Conservation (phyloP, 495 filamentous ascomycete species). For the Podospora sp. region DNA sequence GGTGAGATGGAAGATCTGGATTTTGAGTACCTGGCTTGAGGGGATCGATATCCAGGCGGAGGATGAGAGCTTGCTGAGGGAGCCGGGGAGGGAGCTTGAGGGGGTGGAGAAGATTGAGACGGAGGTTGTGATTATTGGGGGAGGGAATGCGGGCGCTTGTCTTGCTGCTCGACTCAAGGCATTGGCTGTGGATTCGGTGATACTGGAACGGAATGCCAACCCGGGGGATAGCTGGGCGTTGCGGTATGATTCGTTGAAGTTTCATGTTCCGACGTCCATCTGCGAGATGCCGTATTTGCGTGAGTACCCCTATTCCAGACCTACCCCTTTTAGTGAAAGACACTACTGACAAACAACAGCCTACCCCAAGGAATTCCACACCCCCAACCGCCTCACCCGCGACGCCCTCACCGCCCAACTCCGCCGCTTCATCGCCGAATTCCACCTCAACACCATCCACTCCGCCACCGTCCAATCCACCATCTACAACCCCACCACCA, state of each 20-base stretch:
- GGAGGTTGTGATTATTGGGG: conserved; percentile 42
- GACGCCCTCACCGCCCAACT: conserved; percentile 36
- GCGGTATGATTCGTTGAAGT: conserved; percentile 38
- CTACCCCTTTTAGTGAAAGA: too few relatives aligned
- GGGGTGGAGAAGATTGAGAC: conserved; percentile 29
- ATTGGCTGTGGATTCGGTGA: conserved; percentile 37
- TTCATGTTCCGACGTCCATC: conserved; percentile 36
- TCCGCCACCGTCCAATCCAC: conserved; percentile 34
- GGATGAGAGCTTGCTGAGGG: conserved; percentile 30
- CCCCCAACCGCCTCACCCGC: conserved; percentile 24
- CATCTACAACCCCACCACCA: conserved; percentile 22
- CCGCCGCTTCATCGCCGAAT: conserved; percentile 25
- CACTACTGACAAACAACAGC: conserved; percentile 16
- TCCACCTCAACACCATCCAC: conserved; percentile 36
- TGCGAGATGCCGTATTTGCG: conserved; percentile 35
- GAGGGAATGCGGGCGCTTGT: conserved; percentile 33
- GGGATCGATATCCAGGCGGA: conserved; percentile 32
- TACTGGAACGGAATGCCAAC: conserved; percentile 35
- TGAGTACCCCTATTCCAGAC: conserved; percentile 15
- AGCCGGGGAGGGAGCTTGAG: conserved; percentile 25
- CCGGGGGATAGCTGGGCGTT: conserved; percentile 41
- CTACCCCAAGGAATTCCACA: conserved; percentile 22
- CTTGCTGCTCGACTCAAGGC: conserved; percentile 40
- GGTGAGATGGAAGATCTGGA: conserved; percentile 40
- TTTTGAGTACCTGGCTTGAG: conserved; percentile 36